Evolutionary conservation across 202 grass and related monocot genomes (phyloP).

Genomic region (Thinopyrum obtusiflorum): DNA sequence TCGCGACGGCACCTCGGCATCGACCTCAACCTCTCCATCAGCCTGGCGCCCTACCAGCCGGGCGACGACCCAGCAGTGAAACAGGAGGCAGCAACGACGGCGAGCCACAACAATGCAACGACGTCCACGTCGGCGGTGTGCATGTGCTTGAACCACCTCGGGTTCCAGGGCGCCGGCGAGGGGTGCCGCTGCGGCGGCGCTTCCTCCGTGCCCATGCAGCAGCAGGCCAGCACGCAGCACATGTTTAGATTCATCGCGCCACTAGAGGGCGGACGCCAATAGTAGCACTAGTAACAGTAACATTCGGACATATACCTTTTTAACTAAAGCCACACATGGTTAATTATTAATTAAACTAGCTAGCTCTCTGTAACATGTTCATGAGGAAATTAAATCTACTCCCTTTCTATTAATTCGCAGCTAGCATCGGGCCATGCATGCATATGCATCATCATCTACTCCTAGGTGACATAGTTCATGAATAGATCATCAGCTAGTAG

Average conservation of each 20-base stretch:
- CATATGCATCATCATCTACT: background rate
- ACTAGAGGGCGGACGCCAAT: conserved; percentile 41
- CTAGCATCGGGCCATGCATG: conserved; percentile 23
- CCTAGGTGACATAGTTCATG: background rate
- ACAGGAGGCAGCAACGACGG: background rate
- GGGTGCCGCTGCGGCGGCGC: conserved; percentile 51
- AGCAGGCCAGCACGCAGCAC: conserved; percentile 42
- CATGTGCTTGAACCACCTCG: conserved; percentile 64
- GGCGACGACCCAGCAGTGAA: conserved; percentile 23
- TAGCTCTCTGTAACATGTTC: conserved; percentile 45
- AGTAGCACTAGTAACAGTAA: conserved; percentile 24
- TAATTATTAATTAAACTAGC: conserved; percentile 23
- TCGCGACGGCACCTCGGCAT: conserved; percentile 53
- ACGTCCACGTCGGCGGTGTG: conserved; percentile 37
- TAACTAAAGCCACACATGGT: conserved; percentile 19
- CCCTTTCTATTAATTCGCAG: conserved; percentile 3
- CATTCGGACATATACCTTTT: conserved; percentile 25
- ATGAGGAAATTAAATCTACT: conserved; percentile 35
- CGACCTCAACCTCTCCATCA: conserved; percentile 95
- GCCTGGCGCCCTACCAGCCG: conserved; percentile 49
- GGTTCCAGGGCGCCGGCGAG: conserved; percentile 43
- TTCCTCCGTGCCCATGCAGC: background rate
- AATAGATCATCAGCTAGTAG: background rate
- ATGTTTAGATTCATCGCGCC: conserved; percentile 64
- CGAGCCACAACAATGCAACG: conserved; percentile 26